These are phyloP conservation scores for Scheffersomyces stipitis DNA, from an alignment of 805 yeast species.

Conservation along the genomic window DNA sequence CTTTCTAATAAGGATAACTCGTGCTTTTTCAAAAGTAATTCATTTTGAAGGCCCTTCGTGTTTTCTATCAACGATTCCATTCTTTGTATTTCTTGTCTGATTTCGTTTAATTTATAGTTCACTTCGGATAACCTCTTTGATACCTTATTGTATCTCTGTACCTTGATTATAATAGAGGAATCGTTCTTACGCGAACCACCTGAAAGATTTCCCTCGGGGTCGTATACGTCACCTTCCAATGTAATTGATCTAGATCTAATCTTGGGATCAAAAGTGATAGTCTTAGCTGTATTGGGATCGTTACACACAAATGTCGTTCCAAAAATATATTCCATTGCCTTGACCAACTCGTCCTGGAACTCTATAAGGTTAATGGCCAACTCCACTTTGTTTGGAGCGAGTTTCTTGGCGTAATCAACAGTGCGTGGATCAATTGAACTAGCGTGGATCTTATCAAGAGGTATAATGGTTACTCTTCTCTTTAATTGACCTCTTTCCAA, in stretches of 20 bases:
- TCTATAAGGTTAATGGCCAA: slow-evolving; percentile 82
- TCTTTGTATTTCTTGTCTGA: slow-evolving; percentile 40
- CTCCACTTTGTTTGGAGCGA: slow-evolving; percentile 84
- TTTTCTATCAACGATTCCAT: slow-evolving; percentile 46
- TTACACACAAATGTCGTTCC: slow-evolving; percentile 87
- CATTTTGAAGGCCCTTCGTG: slow-evolving; percentile 58
- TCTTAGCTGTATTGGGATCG: slow-evolving; percentile 85
- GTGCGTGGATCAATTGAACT: slow-evolving; percentile 51
- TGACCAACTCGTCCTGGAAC: slow-evolving; percentile 64
- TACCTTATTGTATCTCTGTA: slow-evolving; percentile 62
- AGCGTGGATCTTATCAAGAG: slow-evolving; percentile 80
- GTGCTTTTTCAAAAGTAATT: slow-evolving; percentile 56
- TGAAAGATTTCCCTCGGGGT: slow-evolving; percentile 92
- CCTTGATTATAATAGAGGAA: slow-evolving; percentile 57
- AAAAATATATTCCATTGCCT: slow-evolving; percentile 89
- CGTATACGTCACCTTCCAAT: slow-evolving; percentile 89
- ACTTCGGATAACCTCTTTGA: slow-evolving; percentile 38
- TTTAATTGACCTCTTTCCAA: slow-evolving; percentile 75
- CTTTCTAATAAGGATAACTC: slow-evolving; percentile 56
- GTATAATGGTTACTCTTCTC: slow-evolving; percentile 87
- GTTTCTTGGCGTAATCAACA: slow-evolving; percentile 64
- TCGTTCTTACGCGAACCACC: slow-evolving; percentile 83
- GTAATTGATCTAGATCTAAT: slow-evolving; percentile 84
- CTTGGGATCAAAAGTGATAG: slow-evolving; percentile 82
- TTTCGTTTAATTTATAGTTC: slow-evolving; percentile 40